Conservation (phyloP, 768 basidiomycete genomes). For the Boletus sp. region DNA sequence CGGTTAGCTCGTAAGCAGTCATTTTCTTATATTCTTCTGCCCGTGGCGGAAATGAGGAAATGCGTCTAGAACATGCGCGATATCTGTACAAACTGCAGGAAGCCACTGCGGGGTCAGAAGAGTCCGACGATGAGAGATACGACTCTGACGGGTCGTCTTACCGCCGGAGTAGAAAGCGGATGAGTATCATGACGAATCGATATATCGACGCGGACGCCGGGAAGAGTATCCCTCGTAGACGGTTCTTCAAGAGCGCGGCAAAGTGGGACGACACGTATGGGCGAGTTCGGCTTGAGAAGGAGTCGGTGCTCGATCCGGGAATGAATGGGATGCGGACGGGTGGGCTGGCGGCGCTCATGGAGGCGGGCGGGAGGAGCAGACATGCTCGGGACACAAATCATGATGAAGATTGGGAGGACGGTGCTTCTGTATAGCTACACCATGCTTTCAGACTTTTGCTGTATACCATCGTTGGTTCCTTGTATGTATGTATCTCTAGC, state of each 20-base stretch:
- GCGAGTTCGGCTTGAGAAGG: conserved; percentile 23
- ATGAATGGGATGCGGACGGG: conserved; percentile 9
- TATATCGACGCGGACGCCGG: conserved; percentile 46
- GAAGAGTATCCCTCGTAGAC: conserved; percentile 36
- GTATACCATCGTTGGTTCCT: not conserved
- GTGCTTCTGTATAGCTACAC: conserved; percentile 19
- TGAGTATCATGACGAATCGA: conserved; percentile 65
- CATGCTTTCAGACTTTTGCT: not conserved
- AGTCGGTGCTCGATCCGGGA: conserved; percentile 18
- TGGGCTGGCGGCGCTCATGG: conserved; percentile 25
- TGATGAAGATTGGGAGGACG: conserved; percentile 33
- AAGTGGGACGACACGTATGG: conserved; percentile 34
- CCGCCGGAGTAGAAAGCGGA: conserved; percentile 47
- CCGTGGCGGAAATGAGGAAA: not conserved
- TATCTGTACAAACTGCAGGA: conserved; percentile 62
- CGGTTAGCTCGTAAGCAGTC: conserved; percentile 64
- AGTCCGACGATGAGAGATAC: conserved; percentile 44
- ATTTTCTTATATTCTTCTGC: not conserved
- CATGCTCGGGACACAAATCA: conserved; percentile 9
- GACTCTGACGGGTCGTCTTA: conserved; percentile 50
- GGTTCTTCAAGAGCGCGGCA: conserved; percentile 55
- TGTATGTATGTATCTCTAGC: conserved; percentile 6
- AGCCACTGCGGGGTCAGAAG: conserved; percentile 43
- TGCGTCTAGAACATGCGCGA: conserved; percentile 54
- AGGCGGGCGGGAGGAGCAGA: conserved; percentile 20